Evolutionary conservation across 768 basidiomycete species (phyloP).

Genomic region (Boletus vinaceobasis): DNA sequence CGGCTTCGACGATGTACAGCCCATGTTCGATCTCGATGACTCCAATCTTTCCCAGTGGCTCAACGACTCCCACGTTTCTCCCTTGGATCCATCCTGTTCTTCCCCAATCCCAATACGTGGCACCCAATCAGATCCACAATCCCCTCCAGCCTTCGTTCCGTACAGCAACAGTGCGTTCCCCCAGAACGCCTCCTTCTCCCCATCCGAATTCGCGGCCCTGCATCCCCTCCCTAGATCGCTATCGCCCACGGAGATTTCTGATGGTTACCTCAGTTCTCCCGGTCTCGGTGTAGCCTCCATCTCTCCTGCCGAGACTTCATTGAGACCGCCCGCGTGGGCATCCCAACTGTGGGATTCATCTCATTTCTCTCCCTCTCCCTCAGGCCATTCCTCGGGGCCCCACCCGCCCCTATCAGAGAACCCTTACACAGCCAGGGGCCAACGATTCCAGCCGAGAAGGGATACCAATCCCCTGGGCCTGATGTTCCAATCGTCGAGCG

Average conservation of each 20-base stretch:
- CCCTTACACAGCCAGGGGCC: conserved; percentile 40
- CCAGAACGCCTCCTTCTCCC: conserved; percentile 54
- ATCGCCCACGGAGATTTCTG: conserved; percentile 54
- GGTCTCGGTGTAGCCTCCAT: conserved; percentile 51
- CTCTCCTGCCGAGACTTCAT: conserved; percentile 58
- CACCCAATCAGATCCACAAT: conserved; percentile 40
- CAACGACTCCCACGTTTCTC: conserved; percentile 49
- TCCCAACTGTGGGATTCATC: conserved; percentile 60
- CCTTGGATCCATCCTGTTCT: conserved; percentile 38
- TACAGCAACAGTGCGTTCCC: conserved; percentile 49
- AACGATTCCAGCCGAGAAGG: conserved; percentile 39
- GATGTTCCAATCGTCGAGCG: conserved; percentile 69
- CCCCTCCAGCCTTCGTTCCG: conserved; percentile 46
- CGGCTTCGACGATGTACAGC: conserved; percentile 31
- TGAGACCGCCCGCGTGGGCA: conserved; percentile 62
- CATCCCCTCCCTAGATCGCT: conserved; percentile 61
- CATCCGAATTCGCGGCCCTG: conserved; percentile 56
- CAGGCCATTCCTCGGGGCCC: conserved; percentile 40
- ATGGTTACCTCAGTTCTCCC: conserved; percentile 40
- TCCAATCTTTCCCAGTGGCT: conserved; percentile 57
- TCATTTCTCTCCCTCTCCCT: conserved; percentile 42
- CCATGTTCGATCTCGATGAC: conserved; percentile 40
- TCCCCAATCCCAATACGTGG: conserved; percentile 63
- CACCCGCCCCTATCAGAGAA: conserved; percentile 47
- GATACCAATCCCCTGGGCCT: conserved; percentile 43